These are phyloP conservation scores for Kodamaea sp. DNA, from an alignment of 1,139 yeast genomes.

Conservation along the genomic window DNA sequence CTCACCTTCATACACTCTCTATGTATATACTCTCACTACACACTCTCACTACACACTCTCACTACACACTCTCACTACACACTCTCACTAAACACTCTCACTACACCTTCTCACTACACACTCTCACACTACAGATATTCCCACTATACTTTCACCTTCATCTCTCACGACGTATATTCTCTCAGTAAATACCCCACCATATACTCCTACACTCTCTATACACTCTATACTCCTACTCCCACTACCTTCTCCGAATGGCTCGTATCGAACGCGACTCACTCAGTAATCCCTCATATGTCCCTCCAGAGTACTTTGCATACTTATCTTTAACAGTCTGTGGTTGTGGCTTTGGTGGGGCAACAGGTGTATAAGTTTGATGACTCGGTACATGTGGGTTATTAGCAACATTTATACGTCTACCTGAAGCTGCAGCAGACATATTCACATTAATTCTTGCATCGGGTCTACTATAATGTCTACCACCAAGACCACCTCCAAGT, in stretches of 20 bases:
- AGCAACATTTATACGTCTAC: constrained; percentile 26
- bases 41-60: no score
- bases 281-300: constrained; percentile 3
- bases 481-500: constrained; percentile 66
- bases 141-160: no score
- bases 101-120: no score
- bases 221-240: no score
- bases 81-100: no score
- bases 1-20: no score
- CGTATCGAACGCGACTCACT: neutral
- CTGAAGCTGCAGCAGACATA: constrained; percentile 54
- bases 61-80: no score
- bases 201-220: no score
- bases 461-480: constrained; percentile 45
- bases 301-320: constrained; percentile 28
- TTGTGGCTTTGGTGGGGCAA: constrained; percentile 2
- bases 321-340: constrained; percentile 26
- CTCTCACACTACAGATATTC: no score
- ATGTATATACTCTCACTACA: no score
- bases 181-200: no score
- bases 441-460: constrained; percentile 39
- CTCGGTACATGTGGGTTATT: constrained; percentile 11
- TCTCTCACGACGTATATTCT: no score
- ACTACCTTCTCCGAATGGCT: neutral
- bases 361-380: constrained; percentile 3